phyloP scores from a whole-genome alignment of 2,329 filamentous ascomycete species.

The Ampelomyces quisqualis region DNA sequence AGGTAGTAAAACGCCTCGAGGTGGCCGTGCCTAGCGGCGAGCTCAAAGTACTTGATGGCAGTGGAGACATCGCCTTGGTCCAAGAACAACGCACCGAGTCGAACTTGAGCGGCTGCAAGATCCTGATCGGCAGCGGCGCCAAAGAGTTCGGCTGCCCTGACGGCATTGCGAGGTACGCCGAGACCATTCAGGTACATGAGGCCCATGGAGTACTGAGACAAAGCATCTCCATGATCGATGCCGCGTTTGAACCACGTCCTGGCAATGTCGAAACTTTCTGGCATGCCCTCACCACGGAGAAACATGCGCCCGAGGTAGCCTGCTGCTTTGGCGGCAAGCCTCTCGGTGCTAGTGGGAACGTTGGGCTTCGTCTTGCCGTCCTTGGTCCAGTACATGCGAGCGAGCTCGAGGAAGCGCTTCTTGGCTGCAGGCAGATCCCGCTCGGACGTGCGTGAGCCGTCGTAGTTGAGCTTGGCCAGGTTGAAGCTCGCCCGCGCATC shows the following conservation, averaged over 20 bases:
- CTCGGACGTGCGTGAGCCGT: conserved; percentile 74
- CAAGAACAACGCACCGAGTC: conserved; percentile 79
- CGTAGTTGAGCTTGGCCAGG: conserved; percentile 82
- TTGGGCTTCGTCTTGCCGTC: conserved; percentile 74
- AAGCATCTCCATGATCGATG: conserved; percentile 70
- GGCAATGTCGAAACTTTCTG: conserved; percentile 75
- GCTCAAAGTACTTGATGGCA: conserved; percentile 83
- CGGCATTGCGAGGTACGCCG: conserved; percentile 68
- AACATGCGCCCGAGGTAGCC: conserved; percentile 89
- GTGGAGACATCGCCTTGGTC: conserved; percentile 82
- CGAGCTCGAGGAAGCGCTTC: conserved; percentile 77
- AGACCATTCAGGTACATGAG: conserved; percentile 80
- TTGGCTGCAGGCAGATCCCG: conserved; percentile 72
- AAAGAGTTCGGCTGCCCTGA: conserved; percentile 73
- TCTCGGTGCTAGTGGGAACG: conserved; percentile 70
- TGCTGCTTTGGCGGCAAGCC: conserved; percentile 77
- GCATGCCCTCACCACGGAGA: conserved; percentile 79
- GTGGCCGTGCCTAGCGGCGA: conserved; percentile 77
- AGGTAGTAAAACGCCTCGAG: conserved; percentile 92
- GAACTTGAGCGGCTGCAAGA: conserved; percentile 75
- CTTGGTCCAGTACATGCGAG: conserved; percentile 77
- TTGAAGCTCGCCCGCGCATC: conserved; percentile 86
- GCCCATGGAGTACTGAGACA: conserved; percentile 82
- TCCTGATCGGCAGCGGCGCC: conserved; percentile 79
- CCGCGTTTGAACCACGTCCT: conserved; percentile 82